Base-by-base conservation (phyloP, 2,329 filamentous ascomycete species). In the Arthrobotrys conoides region DNA sequence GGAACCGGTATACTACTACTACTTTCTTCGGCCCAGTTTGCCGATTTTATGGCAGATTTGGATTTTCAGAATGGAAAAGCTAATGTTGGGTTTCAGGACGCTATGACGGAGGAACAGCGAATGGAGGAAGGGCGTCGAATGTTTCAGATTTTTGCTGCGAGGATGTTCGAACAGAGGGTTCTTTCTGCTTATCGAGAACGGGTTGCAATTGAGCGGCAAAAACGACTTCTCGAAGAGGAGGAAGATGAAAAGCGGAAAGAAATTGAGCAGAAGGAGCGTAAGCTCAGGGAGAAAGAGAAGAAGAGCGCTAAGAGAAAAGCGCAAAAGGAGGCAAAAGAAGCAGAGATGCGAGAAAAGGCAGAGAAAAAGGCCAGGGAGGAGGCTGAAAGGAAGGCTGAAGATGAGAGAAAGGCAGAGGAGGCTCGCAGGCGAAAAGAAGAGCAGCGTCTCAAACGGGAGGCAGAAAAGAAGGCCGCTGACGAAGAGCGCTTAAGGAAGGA, bases 131-230 rank as follows among this genome's bases (percentile, higher is more conserved):
- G 96, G 79, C 90, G 96, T 71, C 89, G 95, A 82, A 99, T 99
- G 96, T 99, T 99, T 84, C 96, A 99, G 84, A 98, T 99, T 84
- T 99, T 99, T 85, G 96, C 96, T 79, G 96, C 96, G 73, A 91
- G 96, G 80, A 99, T 99, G 96, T 99, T 99, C 84, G 96, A 99
- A 86, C 96, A 99, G 84, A 89, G 96, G 80, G 96, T 99, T 22
- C 88, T 99, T 76, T 95, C 93, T 49, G 96, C 96, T n/a, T 99
- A 99, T 85, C 92, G 94, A 84, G 95, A 98, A 86, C 97, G 97
- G 84, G 95, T 99, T 2, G 93, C 96, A 18, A 91, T 91, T 82
- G 95, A 99, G 85, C 92, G 96, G 30, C 95, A 97, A 83, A 88
- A 92, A 83, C 94, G 94, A 84, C 90, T 99, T 22, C 88, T 99